Percentiles rank a stretch among this genome's conserved stretches.
These are phyloP conservation scores for Colletotrichum camelliae DNA, from an alignment of 2,329 filamentous ascomycete genomes.

Conservation along the genomic window DNA sequence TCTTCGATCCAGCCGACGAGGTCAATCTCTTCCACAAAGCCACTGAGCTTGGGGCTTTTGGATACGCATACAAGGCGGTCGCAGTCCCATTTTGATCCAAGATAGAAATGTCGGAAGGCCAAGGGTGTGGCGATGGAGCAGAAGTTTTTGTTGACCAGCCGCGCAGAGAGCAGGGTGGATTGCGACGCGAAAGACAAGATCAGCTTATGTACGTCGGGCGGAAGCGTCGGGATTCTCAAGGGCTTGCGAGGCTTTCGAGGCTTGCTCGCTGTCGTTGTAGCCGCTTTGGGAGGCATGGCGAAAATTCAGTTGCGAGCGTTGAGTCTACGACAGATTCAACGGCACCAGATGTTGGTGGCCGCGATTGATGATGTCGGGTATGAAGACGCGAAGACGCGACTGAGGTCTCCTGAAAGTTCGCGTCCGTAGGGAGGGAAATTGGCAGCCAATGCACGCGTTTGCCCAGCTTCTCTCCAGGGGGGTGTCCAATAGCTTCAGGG, in stretches of 20 bases:
- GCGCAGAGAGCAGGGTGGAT: neutral
- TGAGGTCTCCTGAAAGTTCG: neutral
- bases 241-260: neutral
- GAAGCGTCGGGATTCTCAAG: neutral
- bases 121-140: neutral
- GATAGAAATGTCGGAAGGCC: neutral
- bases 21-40: neutral
- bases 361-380: too few relatives aligned
- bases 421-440: neutral
- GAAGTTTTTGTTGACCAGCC: neutral
- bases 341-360: too few relatives aligned
- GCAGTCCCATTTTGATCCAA: neutral
- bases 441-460: neutral
- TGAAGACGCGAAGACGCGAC: neutral
- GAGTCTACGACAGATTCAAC: too few relatives aligned
- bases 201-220: neutral
- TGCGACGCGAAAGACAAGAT: neutral
- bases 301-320: too few relatives aligned
- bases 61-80: neutral
- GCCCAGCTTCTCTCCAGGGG: neutral
- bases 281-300: neutral
- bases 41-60: neutral
- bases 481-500: neutral
- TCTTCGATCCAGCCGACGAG: neutral
- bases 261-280: neutral